A percentile compares a stretch with the other conserved stretches of the same genome.
These are phyloP conservation scores for Botryotinia calthae DNA, from an alignment of 2,329 filamentous ascomycete species.

Conservation along the genomic window DNA sequence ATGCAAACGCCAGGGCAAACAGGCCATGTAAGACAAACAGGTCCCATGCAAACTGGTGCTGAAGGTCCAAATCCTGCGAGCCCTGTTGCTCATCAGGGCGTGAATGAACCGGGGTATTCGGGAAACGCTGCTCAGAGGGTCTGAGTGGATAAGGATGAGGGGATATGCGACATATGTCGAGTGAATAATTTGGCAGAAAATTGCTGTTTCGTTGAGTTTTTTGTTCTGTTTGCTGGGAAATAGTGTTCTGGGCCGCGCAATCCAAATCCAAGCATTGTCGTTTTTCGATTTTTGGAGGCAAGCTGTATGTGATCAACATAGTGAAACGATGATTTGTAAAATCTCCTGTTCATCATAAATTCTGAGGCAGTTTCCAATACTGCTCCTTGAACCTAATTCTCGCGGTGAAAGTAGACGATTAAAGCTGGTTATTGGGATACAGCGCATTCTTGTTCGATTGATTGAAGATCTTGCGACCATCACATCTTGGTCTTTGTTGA, in stretches of 20 bases:
- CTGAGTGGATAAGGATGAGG: background rate
- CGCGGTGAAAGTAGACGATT: no score
- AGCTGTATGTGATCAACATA: background rate
- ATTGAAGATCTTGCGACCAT: no score
- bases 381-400: background rate
- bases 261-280: conserved; percentile 8
- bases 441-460: no score
- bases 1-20: conserved; percentile 8
- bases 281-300: background rate
- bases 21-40: background rate
- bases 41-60: background rate
- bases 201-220: background rate
- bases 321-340: background rate
- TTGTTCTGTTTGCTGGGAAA: background rate
- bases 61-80: background rate
- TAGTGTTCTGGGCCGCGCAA: background rate
- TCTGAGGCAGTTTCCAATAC: background rate
- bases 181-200: background rate
- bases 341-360: fast-evolving
- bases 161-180: background rate
- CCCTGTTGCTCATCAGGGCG: background rate
- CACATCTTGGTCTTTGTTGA: no score
- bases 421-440: no score
- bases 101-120: background rate
- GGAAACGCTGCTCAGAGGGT: background rate